phyloP scores from a whole-genome alignment of 306 rosid species.

The Cajanus cajan region DNA sequence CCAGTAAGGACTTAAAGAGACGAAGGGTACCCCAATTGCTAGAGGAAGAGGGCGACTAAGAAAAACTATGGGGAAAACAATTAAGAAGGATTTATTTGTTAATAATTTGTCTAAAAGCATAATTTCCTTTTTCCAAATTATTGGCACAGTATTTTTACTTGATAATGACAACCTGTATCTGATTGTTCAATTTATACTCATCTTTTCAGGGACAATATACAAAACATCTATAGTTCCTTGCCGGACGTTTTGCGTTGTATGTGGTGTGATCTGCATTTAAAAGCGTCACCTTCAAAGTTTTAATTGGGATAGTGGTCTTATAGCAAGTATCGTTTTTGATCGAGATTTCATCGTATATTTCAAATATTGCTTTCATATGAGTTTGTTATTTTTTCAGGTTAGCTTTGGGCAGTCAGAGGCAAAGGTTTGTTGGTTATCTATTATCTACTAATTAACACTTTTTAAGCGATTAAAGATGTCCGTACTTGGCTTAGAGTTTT shows the following conservation, averaged over 20 bases:
- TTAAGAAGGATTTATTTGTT: not conserved
- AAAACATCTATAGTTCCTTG: conserved; percentile 87
- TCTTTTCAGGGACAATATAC: conserved; percentile 85
- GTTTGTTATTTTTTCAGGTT: conserved; percentile 62
- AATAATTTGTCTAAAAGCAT: not conserved
- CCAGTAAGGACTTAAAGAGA: not conserved
- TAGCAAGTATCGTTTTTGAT: too few relatives aligned
- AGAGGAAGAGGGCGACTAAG: not conserved
- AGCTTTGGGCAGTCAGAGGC: conserved; percentile 96
- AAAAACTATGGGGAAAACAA: not conserved
- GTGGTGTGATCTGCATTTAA: conserved; percentile 39
- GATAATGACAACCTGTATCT: conserved; percentile 30
- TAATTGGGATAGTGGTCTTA: conserved; percentile 21
- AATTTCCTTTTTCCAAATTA: conserved; percentile 18
- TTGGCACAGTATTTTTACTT: not conserved
- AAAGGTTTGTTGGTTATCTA: conserved; percentile 57
- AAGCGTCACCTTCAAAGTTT: conserved; percentile 26
- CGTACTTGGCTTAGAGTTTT: not conserved
- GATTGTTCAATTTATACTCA: conserved; percentile 34
- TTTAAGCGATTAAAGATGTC: not conserved
- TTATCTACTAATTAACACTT: not conserved
- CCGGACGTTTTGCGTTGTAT: conserved; percentile 88
- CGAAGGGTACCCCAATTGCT: not conserved
- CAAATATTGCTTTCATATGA: conserved; percentile 26
- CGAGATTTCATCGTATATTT: not conserved